Evolutionary conservation across 2,329 filamentous ascomycete genomes (phyloP).

Genomic region (Aureobasidium mangrovei): DNA sequence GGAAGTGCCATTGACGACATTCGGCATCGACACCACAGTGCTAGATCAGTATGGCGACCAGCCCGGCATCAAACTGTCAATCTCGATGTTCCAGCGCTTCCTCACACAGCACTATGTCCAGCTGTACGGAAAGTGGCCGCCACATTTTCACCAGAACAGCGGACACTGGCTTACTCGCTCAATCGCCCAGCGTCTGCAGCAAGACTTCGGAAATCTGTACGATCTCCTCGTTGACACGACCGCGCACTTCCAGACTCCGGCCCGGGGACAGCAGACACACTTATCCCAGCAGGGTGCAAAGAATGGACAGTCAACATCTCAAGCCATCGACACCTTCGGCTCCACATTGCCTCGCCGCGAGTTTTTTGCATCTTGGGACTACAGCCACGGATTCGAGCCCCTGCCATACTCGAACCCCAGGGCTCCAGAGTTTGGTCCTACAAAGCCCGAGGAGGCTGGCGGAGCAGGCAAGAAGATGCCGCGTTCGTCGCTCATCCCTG

Average conservation of each 20-base stretch:
- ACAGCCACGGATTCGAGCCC: slow-evolving; percentile 38
- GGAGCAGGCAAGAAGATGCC: not conserved
- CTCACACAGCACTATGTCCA: slow-evolving; percentile 49
- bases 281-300: too few species aligned
- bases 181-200: slow-evolving; percentile 49
- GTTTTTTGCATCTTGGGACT: slow-evolving; percentile 36
- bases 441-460: not conserved
- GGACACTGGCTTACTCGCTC: slow-evolving; percentile 51
- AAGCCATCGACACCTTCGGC: not conserved
- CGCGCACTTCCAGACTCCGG: not conserved
- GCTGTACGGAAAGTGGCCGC: slow-evolving; percentile 54
- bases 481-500: not conserved
- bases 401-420: slow-evolving; percentile 56
- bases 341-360: not conserved
- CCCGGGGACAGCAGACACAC: too few species aligned
- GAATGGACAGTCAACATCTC: too few species aligned
- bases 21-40: slow-evolving; percentile 50
- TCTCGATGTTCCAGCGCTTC: slow-evolving; percentile 53
- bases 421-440: slow-evolving; percentile 38
- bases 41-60: slow-evolving; percentile 26
- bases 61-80: slow-evolving; percentile 43
- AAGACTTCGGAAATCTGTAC: slow-evolving; percentile 60
- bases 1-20: slow-evolving; percentile 46
- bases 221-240: slow-evolving; percentile 55
- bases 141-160: slow-evolving; percentile 14